A percentile compares a stretch with the other conserved stretches of the same genome.
phyloP scores from a whole-genome alignment of 345 rosid genomes.

The Syzygium aromaticum region DNA sequence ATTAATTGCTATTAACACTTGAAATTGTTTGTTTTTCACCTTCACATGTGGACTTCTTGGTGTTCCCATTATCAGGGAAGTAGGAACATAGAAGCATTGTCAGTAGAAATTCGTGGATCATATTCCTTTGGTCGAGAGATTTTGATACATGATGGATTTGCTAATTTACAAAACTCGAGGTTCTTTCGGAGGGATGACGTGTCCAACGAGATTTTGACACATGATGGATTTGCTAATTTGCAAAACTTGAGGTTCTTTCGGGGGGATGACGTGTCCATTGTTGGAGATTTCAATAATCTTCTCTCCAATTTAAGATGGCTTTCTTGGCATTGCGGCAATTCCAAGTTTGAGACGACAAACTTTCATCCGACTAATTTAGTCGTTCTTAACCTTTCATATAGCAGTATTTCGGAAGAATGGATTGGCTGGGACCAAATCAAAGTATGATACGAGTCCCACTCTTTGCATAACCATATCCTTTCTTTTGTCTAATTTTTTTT shows the following conservation, averaged over 20 bases:
- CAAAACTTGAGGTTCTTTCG: background rate
- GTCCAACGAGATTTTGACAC: fast-evolving
- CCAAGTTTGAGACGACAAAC: background rate
- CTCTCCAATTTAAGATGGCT: background rate
- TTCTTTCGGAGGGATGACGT: background rate
- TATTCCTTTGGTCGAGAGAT: no score
- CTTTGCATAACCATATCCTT: fast-evolving
- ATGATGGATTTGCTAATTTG: background rate
- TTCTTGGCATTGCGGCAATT: background rate
- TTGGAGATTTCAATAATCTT: background rate
- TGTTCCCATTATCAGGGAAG: background rate
- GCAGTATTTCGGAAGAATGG: background rate
- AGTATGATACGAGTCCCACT: background rate
- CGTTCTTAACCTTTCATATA: background rate
- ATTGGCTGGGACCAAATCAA: background rate
- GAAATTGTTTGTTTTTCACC: background rate
- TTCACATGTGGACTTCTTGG: background rate
- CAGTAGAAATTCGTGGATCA: background rate
- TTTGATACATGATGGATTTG: background rate
- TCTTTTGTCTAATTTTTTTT: background rate
- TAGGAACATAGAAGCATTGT: background rate
- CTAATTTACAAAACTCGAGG: background rate
- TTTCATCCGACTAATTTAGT: background rate
- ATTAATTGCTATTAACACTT: background rate
- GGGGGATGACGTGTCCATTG: background rate